phyloP scores from a whole-genome alignment of 352 stramenopile species.

The Phytophthora idaei region DNA sequence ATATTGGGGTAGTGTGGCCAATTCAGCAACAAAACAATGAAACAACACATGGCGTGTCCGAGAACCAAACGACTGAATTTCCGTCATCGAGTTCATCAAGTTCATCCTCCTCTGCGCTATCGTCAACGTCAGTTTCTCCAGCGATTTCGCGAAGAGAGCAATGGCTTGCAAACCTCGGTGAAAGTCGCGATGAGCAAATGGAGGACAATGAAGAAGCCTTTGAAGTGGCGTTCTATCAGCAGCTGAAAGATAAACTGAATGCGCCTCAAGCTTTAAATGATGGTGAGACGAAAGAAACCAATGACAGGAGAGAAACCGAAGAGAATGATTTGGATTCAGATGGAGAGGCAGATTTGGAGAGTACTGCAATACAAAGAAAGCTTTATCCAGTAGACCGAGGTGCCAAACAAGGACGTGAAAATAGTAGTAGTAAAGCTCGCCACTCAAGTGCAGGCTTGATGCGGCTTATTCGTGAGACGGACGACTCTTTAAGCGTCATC shows the following conservation, averaged over 20 bases:
- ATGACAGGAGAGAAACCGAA: background rate
- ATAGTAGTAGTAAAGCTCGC: background rate
- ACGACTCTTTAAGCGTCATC: slow-evolving; percentile 81
- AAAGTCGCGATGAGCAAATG: slow-evolving; percentile 3
- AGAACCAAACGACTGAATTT: background rate
- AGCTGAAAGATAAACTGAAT: slow-evolving; percentile 25
- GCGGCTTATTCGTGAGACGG: slow-evolving; percentile 53
- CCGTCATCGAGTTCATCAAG: slow-evolving; percentile 5
- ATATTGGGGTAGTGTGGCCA: slow-evolving; percentile 52
- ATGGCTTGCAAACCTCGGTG: slow-evolving; percentile 3
- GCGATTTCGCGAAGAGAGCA: background rate
- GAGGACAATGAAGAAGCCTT: slow-evolving; percentile 11
- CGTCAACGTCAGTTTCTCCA: slow-evolving; percentile 1
- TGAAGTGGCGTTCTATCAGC: slow-evolving; percentile 24
- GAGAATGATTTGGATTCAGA: slow-evolving; percentile 13
- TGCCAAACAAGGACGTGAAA: background rate
- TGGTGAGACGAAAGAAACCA: background rate
- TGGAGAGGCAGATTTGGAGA: background rate
- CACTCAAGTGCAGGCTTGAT: slow-evolving; percentile 37
- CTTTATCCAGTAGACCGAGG: background rate
- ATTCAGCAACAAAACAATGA: slow-evolving; percentile 9
- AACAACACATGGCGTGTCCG: background rate
- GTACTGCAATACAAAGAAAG: background rate
- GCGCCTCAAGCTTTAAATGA: background rate
- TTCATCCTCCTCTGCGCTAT: slow-evolving; percentile 13